Base-by-base conservation (phyloP, 2,329 filamentous ascomycete species). In the Cryphonectria parasitica region DNA sequence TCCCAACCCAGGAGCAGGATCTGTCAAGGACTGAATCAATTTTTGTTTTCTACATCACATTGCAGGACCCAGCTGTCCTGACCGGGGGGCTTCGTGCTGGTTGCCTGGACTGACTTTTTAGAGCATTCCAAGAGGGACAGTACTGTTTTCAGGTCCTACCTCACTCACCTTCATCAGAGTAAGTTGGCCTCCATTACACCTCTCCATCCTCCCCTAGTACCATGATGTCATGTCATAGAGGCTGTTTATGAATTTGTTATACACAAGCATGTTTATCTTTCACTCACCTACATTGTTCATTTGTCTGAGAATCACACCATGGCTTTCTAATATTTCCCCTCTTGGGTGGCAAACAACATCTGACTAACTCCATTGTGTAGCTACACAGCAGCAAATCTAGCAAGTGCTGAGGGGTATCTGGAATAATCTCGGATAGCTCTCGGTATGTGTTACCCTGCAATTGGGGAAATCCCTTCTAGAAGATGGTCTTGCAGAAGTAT, bases 201-300 rank as follows among this genome's bases (percentile, higher is more conserved):
- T 5, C 36, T 58, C 28, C 15, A 1, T 15, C 58, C 11, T 43
- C 62, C 31, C 41, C 25, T 45, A 6, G 17, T 58, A 60, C 52
- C 68, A 79, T 79, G 78, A 80, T 80, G 78, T 79, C 43, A 73
- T 75, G 58, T 70, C 75, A 77, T 74, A 77, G 78, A 80, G 78
- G 79, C 79, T 80, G 79, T 80, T 80, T 79, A 79, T 80, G 77
- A 80, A 76, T 78, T 77, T 74, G 75, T 70, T 69, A n/a, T 61
- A 73, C 67, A 72, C 76, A 77, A 77, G 75, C 74, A 77, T 80
- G 78, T 79, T 80, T 64, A 64, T 41, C 62, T 65, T 41, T 54
- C 45, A 70, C 65, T 69, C 67, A 68, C 58, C 64, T 71, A 73
- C 60, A 73, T 68, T 70, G 45, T 61, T 66, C 70, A 28, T 45